Percentiles rank a stretch among this genome's conserved stretches.
phyloP scores from a whole-genome alignment of 768 basidiomycete species.

The Podaxis mareebaensis region DNA sequence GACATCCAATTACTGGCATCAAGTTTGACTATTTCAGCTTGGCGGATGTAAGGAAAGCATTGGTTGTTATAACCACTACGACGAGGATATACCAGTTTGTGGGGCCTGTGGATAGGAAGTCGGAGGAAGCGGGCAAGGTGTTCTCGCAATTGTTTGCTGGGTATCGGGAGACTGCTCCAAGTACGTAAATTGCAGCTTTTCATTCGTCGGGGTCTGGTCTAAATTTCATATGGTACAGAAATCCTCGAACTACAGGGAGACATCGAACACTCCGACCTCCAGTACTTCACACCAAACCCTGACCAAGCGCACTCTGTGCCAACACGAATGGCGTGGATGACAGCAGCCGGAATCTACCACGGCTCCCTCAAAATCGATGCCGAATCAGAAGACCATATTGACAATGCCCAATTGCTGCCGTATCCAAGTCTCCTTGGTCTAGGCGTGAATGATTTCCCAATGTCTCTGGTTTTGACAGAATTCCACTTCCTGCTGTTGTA shows the following conservation, averaged over 20 bases:
- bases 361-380: slow-evolving; percentile 73
- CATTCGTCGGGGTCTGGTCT: slow-evolving; percentile 18
- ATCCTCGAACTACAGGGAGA: slow-evolving; percentile 90
- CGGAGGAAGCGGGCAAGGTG: slow-evolving; percentile 74
- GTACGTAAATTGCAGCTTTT: slow-evolving; percentile 42
- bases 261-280: slow-evolving; percentile 72
- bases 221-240: slow-evolving; percentile 46
- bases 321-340: slow-evolving; percentile 86
- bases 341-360: slow-evolving; percentile 87
- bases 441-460: slow-evolving; percentile 49
- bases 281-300: slow-evolving; percentile 73
- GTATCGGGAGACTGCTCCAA: slow-evolving; percentile 79
- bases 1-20: slow-evolving; percentile 82
- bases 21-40: slow-evolving; percentile 77
- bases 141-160: slow-evolving; percentile 73
- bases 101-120: slow-evolving; percentile 63
- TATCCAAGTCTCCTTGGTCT: slow-evolving; percentile 53
- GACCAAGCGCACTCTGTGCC: slow-evolving; percentile 72
- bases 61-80: slow-evolving; percentile 83
- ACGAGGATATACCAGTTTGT: slow-evolving; percentile 90
- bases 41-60: slow-evolving; percentile 55
- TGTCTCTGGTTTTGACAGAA: slow-evolving; percentile 83
- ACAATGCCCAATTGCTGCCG: slow-evolving; percentile 75
- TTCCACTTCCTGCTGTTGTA: slow-evolving; percentile 92
- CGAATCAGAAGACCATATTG: slow-evolving; percentile 71